These are phyloP conservation scores for Smittium mucronatum DNA, from an alignment of 371 early-diverging fungal species.

Conservation along the genomic window DNA sequence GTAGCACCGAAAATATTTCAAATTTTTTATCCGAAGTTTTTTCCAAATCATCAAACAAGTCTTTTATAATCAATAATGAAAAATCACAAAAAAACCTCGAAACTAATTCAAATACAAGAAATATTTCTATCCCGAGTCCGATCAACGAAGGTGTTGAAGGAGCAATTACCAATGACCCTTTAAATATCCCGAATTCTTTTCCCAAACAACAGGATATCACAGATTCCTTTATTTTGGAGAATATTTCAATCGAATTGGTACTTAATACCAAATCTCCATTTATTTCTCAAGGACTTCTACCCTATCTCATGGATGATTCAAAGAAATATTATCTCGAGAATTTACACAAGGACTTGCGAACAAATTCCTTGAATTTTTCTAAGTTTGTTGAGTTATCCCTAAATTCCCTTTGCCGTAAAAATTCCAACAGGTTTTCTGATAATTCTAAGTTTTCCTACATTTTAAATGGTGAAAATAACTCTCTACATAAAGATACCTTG, in stretches of 20 bases:
- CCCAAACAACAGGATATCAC: neutral
- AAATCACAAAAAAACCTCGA: neutral
- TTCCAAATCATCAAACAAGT: neutral
- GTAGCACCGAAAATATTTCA: neutral
- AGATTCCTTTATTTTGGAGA: too few relatives aligned
- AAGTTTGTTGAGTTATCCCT: too few relatives aligned
- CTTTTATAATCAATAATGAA: too few relatives aligned
- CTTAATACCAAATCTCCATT: neutral
- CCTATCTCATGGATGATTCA: neutral
- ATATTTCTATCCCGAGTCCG: neutral
- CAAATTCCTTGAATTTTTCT: neutral
- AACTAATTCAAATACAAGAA: neutral
- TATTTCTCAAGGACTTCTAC: neutral
- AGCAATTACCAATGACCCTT: neutral
- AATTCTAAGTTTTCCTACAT: neutral
- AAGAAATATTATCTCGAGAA: neutral
- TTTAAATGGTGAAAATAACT: neutral
- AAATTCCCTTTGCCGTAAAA: too few relatives aligned
- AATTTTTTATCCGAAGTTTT: neutral
- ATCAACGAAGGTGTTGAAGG: neutral
- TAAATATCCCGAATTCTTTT: neutral
- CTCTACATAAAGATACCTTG: neutral
- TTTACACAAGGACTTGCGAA: neutral
- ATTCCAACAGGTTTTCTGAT: neutral
- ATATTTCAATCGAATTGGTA: neutral